These are phyloP conservation scores for Letharia lupina DNA, from an alignment of 495 filamentous ascomycete genomes.

Conservation along the genomic window DNA sequence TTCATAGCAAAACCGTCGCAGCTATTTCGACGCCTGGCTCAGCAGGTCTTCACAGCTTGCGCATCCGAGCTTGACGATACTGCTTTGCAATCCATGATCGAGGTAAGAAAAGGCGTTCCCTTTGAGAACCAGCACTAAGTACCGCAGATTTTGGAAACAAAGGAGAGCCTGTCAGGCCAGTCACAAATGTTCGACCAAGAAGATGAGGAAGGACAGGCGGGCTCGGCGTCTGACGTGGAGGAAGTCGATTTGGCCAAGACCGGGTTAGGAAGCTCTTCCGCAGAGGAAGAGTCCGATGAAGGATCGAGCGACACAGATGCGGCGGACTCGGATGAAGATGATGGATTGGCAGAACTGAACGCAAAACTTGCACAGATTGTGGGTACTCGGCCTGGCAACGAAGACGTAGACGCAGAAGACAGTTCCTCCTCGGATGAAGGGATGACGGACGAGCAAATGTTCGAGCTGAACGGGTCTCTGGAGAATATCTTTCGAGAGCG, in stretches of 20 bases:
- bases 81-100: conserved; percentile 62
- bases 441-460: conserved; percentile 95
- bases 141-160: conserved; percentile 57
- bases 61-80: conserved; percentile 59
- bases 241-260: conserved; percentile 36
- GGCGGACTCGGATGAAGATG: conserved; percentile 37
- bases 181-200: conserved; percentile 74
- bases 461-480: conserved; percentile 73
- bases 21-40: conserved; percentile 75
- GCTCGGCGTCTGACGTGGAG: conserved; percentile 34
- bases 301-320: conserved; percentile 25
- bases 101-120: conserved; percentile 17
- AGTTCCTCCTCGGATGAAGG: conserved; percentile 51
- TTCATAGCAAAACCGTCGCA: conserved; percentile 80
- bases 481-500: conserved; percentile 74
- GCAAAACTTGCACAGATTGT: conserved; percentile 70
- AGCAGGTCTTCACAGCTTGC: conserved; percentile 79
- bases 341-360: conserved; percentile 58
- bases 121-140: conserved; percentile 16
- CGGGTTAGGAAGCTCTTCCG: conserved; percentile 32
- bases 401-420: conserved; percentile 42
- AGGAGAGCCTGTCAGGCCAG: conserved; percentile 75
- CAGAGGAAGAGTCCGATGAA: conserved; percentile 37
- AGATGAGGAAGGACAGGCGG: conserved; percentile 32
- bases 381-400: conserved; percentile 50